phyloP scores from a whole-genome alignment of 352 stramenopile species.

The Pythium aristosporum region DNA sequence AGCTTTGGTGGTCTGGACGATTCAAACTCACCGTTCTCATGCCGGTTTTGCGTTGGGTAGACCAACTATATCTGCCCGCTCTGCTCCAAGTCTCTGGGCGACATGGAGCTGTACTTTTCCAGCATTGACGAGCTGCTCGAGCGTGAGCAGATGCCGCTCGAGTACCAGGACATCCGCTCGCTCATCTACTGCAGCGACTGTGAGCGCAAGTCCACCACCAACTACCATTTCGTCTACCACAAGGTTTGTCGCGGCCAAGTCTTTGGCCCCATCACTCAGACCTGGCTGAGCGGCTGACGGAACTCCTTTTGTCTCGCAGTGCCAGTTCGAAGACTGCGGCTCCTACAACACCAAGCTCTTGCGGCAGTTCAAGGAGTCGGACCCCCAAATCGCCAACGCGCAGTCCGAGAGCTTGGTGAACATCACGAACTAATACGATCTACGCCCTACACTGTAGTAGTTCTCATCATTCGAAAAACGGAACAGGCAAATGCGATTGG shows the following conservation, averaged over 20 bases:
- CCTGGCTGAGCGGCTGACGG: too few relatives aligned
- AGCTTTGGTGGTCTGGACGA: neutral
- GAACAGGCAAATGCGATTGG: neutral
- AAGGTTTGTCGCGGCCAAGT: constrained; percentile 46
- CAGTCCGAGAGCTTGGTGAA: constrained; percentile 37
- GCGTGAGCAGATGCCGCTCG: constrained; percentile 73
- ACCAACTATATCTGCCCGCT: constrained; percentile 94
- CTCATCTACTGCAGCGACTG: constrained; percentile 88
- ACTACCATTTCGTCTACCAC: constrained; percentile 87
- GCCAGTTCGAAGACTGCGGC: constrained; percentile 69
- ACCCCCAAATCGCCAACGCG: constrained; percentile 36
- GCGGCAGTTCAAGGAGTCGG: constrained; percentile 61
- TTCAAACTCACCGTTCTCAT: neutral
- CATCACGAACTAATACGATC: constrained; percentile 29
- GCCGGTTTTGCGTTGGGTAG: constrained; percentile 18
- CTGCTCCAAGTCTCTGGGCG: constrained; percentile 93
- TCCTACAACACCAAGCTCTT: constrained; percentile 89
- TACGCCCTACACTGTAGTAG: too few relatives aligned
- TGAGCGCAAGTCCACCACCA: constrained; percentile 79
- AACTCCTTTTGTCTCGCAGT: constrained; percentile 30
- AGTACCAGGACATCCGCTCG: constrained; percentile 74
- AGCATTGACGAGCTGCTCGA: constrained; percentile 83
- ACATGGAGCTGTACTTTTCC: constrained; percentile 91
- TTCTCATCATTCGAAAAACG: neutral
- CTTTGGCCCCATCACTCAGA: neutral